Base-by-base conservation (phyloP, 768 basidiomycete species). In the Leucocoprinus birnbaumii region DNA sequence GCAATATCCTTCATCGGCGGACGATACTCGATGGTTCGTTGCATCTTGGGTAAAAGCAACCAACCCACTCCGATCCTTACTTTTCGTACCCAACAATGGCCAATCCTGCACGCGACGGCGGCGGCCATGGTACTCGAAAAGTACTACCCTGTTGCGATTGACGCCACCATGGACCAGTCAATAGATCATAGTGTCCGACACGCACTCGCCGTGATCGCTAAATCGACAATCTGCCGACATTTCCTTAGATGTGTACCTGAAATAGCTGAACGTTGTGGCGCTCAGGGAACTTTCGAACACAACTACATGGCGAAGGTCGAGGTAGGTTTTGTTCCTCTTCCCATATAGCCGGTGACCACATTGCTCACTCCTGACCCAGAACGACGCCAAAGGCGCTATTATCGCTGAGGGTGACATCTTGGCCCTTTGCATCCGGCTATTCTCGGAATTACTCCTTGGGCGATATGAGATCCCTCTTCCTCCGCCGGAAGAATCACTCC, bases 71-170 rank as follows among this genome's bases (percentile, higher is more conserved):
- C 82, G 0, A 84, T 87, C 61, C 73, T 85, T 51, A 66, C 76
- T 5, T 87, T 87, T 71, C 75, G 83, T 22, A 86, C 85, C 0
- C 85, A 87, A 58, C 82, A 86, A 51, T 77, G 76, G 73, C 82
- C 85, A 2, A 70, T 87, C 37, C 63, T 79, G 38, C 75, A 80
- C 35, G 79, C 80, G 3, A 72, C 77, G 2, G 78, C 84, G 1
- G 76, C 77, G 18, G 73, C 73, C 5, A 71, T 77, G 63, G 81
- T 86, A 25, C 67, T 84, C 65, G 71, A 71, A 43, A 75, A 71
- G 27, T 80, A 78, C 75, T 79, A 70, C 48, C 74, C 77, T 25
- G 59, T 63, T 5, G 68, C 65, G 4, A 64, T 77, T 6, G 61
- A 67, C 48, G 59, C 70, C 21, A 72, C 75, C 27, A 70, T 73